Conservation (phyloP, 495 filamentous ascomycete species). For the Penicillium chermesinum region DNA sequence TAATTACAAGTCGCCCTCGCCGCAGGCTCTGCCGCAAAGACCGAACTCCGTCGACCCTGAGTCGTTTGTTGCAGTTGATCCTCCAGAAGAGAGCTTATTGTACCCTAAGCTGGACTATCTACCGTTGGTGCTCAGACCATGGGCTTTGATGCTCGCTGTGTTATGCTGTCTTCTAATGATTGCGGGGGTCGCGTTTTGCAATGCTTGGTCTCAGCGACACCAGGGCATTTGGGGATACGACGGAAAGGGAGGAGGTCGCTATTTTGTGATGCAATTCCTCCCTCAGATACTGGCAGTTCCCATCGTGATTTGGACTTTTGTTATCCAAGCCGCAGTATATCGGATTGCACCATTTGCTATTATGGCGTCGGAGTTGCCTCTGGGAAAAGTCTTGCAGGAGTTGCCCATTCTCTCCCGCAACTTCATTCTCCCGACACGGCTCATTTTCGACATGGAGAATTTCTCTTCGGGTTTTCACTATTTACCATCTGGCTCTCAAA, state of each 20-base stretch:
- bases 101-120: constrained; percentile 58
- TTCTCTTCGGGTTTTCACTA: constrained; percentile 49
- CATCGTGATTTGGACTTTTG: constrained; percentile 70
- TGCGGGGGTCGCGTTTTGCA: constrained; percentile 64
- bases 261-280: constrained; percentile 81
- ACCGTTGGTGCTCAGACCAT: constrained; percentile 60
- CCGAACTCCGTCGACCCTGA: constrained; percentile 38
- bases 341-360: constrained; percentile 72
- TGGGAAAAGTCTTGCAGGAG: constrained; percentile 34
- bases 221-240: constrained; percentile 62
- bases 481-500: constrained; percentile 58
- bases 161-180: constrained; percentile 65
- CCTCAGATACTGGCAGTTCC: constrained; percentile 70
- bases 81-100: constrained; percentile 37
- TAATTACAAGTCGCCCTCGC: constrained; percentile 20
- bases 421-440: constrained; percentile 57
- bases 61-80: constrained; percentile 50
- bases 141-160: constrained; percentile 53
- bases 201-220: constrained; percentile 61
- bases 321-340: constrained; percentile 68
- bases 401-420: constrained; percentile 42
- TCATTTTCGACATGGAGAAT: constrained; percentile 52
- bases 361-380: constrained; percentile 56
- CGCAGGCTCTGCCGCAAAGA: constrained; percentile 26
- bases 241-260: constrained; percentile 61